A percentile compares a stretch with the other conserved stretches of the same genome.
Conservation (phyloP, 2,329 filamentous ascomycete genomes). For the Epicoccum nigrum region DNA sequence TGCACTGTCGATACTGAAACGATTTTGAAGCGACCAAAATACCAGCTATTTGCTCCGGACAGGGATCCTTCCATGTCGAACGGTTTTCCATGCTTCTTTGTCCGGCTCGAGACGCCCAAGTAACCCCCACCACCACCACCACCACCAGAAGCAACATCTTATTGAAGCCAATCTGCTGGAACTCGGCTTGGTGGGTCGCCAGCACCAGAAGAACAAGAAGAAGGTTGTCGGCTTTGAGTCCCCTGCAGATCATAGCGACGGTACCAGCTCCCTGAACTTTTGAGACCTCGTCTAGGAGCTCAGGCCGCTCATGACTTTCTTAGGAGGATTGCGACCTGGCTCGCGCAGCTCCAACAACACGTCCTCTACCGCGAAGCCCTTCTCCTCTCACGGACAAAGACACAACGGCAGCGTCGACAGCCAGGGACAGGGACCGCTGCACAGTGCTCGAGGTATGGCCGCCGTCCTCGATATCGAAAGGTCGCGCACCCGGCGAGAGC, state of each 20-base stretch:
- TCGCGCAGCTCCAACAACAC: conserved; percentile 43
- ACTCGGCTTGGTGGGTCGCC: conserved; percentile 41
- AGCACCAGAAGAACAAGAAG: conserved; percentile 28
- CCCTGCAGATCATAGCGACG: conserved; percentile 36
- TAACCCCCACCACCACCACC: conserved; percentile 30
- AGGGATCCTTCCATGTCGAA: conserved; percentile 44
- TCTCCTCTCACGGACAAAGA: conserved; percentile 28
- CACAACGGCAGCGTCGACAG: conserved; percentile 36
- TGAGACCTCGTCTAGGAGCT: conserved; percentile 44
- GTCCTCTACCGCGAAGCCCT: conserved; percentile 25
- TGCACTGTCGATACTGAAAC: conserved; percentile 48
- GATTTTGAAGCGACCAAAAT: conserved; percentile 47
- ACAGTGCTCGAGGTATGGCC: conserved; percentile 58
- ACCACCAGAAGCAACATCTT: conserved; percentile 25
- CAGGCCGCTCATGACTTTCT: conserved; percentile 50
- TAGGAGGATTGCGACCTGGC: conserved; percentile 46
- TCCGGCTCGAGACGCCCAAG: conserved; percentile 35
- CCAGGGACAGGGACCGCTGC: conserved; percentile 35
- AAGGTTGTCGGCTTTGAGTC: conserved; percentile 46
- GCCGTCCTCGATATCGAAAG: conserved; percentile 77
- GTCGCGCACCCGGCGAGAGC: conserved; percentile 79
- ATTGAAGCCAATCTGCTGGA: conserved; percentile 44
- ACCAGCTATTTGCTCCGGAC: conserved; percentile 37
- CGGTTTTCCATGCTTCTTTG: conserved; percentile 41
- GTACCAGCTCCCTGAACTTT: conserved; percentile 39